These are phyloP conservation scores for Populus hybrid DNA, from an alignment of 441 rosid genomes.

Conservation along the genomic window DNA sequence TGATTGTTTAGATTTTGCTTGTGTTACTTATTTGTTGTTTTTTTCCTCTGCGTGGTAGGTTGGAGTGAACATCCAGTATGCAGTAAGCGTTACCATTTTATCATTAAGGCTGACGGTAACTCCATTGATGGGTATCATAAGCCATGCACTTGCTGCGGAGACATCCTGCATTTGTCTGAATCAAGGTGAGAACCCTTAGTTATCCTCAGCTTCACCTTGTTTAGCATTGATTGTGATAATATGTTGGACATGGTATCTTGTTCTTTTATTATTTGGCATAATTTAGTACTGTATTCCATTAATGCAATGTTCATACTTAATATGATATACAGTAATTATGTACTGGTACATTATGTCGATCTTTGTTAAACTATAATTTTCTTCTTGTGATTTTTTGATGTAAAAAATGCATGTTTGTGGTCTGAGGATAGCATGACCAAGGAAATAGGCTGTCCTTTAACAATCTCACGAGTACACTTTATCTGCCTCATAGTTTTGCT, in stretches of 20 bases:
- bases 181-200: conserved; percentile 35
- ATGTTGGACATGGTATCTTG: neutral
- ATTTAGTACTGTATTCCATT: neutral
- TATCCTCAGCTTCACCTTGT: neutral
- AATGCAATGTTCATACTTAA: neutral
- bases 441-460: neutral
- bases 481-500: neutral
- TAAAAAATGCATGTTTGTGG: neutral
- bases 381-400: neutral
- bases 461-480: neutral
- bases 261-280: neutral
- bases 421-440: neutral
- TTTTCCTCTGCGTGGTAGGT: conserved; percentile 27
- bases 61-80: conserved; percentile 80
- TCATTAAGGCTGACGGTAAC: conserved; percentile 56
- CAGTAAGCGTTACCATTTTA: conserved; percentile 66
- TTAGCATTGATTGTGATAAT: neutral
- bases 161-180: conserved; percentile 44
- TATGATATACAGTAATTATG: neutral
- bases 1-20: neutral
- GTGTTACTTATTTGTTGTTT: too few species aligned
- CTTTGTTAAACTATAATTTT: neutral
- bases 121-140: conserved; percentile 51
- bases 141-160: conserved; percentile 52
- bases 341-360: neutral